Percentiles rank a stretch among this genome's conserved stretches.
Evolutionary conservation across 2,329 filamentous ascomycete species (phyloP).

Genomic region (Plenodomus tracheiphilus): DNA sequence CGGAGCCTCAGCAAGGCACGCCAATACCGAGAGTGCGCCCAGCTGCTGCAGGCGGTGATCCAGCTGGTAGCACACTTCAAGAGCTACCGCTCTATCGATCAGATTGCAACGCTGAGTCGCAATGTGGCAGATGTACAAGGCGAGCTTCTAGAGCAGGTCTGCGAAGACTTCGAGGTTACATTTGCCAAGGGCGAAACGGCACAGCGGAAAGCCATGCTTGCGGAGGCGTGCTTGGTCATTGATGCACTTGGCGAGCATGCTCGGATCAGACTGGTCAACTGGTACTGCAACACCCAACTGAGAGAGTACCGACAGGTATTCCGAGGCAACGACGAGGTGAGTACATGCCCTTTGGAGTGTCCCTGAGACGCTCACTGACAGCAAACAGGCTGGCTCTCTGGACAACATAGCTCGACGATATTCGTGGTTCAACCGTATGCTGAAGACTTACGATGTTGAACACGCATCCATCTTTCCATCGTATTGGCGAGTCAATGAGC

Average conservation of each 20-base stretch:
- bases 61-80: conserved; percentile 99
- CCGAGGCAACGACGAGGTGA: conserved; percentile 82
- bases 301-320: conserved; percentile 96
- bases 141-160: conserved; percentile 94
- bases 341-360: conserved; percentile 4
- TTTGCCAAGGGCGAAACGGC: conserved; percentile 87
- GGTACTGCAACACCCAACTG: conserved; percentile 98
- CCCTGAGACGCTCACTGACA: conserved; percentile 15
- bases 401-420: conserved; percentile 96
- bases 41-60: conserved; percentile 89
- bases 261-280: conserved; percentile 78
- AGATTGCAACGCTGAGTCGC: conserved; percentile 89
- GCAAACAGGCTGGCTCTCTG: conserved; percentile 71
- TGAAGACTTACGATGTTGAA: conserved; percentile 94
- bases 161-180: conserved; percentile 95
- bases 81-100: conserved; percentile 95
- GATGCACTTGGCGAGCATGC: conserved; percentile 91
- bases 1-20: conserved; percentile 78
- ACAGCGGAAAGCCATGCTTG: conserved; percentile 68
- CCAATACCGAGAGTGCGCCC: conserved; percentile 93
- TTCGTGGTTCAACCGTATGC: conserved; percentile 93
- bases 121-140: conserved; percentile 93
- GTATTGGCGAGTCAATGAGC: conserved; percentile 88
- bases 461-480: conserved; percentile 85
- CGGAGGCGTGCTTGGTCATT: conserved; percentile 90